Base-by-base conservation (phyloP, 805 yeast genomes). In the Metschnikowia cerradonensis region DNA sequence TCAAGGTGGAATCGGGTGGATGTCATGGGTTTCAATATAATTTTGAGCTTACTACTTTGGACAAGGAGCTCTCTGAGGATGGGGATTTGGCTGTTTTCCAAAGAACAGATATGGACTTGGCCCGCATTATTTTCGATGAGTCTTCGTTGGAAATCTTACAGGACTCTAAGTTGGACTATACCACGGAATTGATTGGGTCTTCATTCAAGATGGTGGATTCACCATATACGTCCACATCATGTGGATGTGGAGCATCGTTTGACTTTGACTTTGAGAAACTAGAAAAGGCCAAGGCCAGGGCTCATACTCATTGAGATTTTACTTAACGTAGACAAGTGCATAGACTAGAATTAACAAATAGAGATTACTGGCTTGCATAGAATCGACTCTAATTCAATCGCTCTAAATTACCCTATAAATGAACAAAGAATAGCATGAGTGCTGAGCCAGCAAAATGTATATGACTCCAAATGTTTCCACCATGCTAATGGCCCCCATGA, bases 21-120 rank as follows among this genome's bases (percentile, higher is more conserved):
- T 94, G 99, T 66, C 99, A 94, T 67, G 99, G 99, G 17, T 94
- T 89, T 68, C 98, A 94, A 67, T 94, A 94, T 64, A 79, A 86
- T 56, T 72, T 94, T 61, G 78, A 82, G 48, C 74, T 94, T 41
- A 76, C 83, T 3, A 77, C 78, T 52, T 57, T 71, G 40, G 50
- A 52, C 4, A 60, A 67, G 33, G 79, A 73, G 46, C 59, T 72
- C 14, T 56, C 55, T 3, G 64, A 59, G 8, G 67, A 70, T 8
- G 63, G 60, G 5, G 67, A 66, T 1, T 57, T 71, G 33, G 75
- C 84, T 17, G 74, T 90, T 6, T 89, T 90, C 62, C 82, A 76
- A 52, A 75, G 91, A 50, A 78, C 75, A 43, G 88, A 84, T 45
- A 53, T 52, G 14, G 47, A 49, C 4, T 42, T 52, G 6, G 95